A percentile compares a stretch with the other conserved stretches of the same genome.
Evolutionary conservation across 1,139 yeast species (phyloP).

Genomic region (Nakaseomyces delphensis): DNA sequence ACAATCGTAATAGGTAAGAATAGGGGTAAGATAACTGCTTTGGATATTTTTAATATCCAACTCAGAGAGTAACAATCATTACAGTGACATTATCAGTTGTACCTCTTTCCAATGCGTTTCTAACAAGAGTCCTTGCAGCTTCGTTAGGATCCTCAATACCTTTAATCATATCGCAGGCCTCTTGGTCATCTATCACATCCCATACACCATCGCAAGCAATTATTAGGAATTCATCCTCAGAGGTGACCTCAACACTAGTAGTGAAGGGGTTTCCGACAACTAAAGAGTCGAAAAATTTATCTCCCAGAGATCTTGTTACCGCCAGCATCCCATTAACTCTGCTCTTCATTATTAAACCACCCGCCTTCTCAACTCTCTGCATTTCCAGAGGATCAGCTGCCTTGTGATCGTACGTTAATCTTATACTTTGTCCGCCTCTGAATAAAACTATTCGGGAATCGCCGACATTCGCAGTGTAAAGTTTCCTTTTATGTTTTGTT

Average conservation of each 20-base stretch:
- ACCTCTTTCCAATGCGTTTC: constrained; percentile 66
- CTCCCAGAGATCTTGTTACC: constrained; percentile 92
- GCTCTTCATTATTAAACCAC: constrained; percentile 83
- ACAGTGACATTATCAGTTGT: constrained; percentile 91
- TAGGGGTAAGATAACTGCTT: background rate
- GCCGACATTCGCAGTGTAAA: constrained; percentile 93
- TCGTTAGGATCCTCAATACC: constrained; percentile 48
- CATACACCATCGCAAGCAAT: constrained; percentile 93
- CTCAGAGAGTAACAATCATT: constrained; percentile 51
- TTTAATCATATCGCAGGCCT: constrained; percentile 65
- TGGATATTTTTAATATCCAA: background rate
- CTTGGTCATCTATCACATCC: constrained; percentile 81
- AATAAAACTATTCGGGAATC: constrained; percentile 79
- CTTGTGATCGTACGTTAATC: constrained; percentile 90
- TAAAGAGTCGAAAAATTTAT: constrained; percentile 78
- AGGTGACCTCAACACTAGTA: constrained; percentile 66
- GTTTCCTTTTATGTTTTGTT: constrained; percentile 51
- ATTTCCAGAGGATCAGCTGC: constrained; percentile 77
- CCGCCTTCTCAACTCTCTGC: constrained; percentile 62
- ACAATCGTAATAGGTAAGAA: background rate
- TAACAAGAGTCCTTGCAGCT: constrained; percentile 64
- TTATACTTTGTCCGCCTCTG: constrained; percentile 61
- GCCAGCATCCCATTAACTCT: constrained; percentile 95
- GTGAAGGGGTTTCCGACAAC: constrained; percentile 92
- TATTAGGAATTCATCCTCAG: constrained; percentile 64